Base-by-base conservation (phyloP, 176 grass and related monocot genomes). In the Tillandsia fasciculata region DNA sequence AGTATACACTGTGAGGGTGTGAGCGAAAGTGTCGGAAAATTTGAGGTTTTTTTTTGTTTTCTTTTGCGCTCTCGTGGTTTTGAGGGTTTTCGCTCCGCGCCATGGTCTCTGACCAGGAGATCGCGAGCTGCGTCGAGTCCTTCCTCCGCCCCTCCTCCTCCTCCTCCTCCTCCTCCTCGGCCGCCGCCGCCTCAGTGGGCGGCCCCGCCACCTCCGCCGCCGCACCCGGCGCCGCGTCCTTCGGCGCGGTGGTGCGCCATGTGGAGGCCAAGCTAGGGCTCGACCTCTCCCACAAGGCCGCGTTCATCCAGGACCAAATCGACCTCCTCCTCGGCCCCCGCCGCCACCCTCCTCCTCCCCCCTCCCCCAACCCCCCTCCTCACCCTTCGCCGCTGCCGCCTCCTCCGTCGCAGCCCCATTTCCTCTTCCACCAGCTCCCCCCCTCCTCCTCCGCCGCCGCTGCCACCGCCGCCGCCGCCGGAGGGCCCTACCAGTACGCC, bases 61-160 rank as follows among this genome's bases (percentile, higher is more conserved):
- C 1, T 2, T 10, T 20, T 61, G 1, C 0, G 3, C 22, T 10
- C 22, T 61, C 56, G 17, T 23, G 8, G 8, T 23, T 9, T 10
- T 61, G 8, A 17, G 17, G 17, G 15, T 9, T 22, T 61, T 9
- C 56, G 17, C 10, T 61, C 15, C 33, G 28, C 65, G 28, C 65
- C 65, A 67, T 67, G 65, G 65, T 49, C 33, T 67, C 65, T 29
- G 65, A 67, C 42, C 65, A 67, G 27, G 65, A 67, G 33, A 67
- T 67, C 65, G 65, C 65, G 27, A 67, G 65, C 65, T 67, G 65
- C 65, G 65, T 67, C 65, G 65, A 67, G 28, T 67, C 33, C 14
- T 42, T 67, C 65, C 65, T 67, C 33, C 65, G 65, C 12, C 64
- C 28, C 26, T 66, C 64, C 26, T 24, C 14, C 26, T 13, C 13